Base-by-base conservation (phyloP, 805 yeast genomes). In the Spathaspora girioi region DNA sequence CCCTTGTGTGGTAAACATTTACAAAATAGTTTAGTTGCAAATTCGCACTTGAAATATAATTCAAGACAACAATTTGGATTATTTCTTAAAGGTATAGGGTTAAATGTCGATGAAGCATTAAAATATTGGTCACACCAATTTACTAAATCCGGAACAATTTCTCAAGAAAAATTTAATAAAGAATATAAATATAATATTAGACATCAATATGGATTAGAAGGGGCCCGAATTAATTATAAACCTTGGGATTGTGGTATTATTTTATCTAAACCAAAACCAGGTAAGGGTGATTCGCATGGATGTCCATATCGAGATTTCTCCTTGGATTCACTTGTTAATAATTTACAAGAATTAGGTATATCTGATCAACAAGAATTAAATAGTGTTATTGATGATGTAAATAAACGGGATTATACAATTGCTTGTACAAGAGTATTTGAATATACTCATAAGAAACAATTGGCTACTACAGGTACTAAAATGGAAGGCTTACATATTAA, bases 391-490 rank as follows among this genome's bases (percentile, higher is more conserved):
- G 93, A 87, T 46, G 81, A 86, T 50, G 85, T 87, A 44, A 79
- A 78, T 46, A 78, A 79, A 50, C 82, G 85, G 31, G 89, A 88
- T 56, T 92, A 81, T 64, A 90, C 93, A 20, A 77, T 83, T 40
- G 97, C 98, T 0, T 92, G 97, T 65, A 86, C 97, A 0, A 80
- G 88, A 62, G 97, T 89, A 2, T 89, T 89, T 68, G 97, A 92
- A 61, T 67, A 81, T 15, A 80, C 89, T 29, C 86, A 83, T 59
- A 74, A 74, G 50, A 75, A 62, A 45, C 68, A 76, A 53, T 67
- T 77, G 48, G 70, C 54, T 56, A 61, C 61, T 43, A 61, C 62
- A 31, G 64, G 61, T 46, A 23, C 45, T 2, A 59, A 57, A 29
- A 64, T 66, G 43, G 86, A 82, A 52, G 84, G 81, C 53, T 75